Evolutionary conservation across 768 basidiomycete genomes (phyloP).

Genomic region (Pleurotus tuoliensis): DNA sequence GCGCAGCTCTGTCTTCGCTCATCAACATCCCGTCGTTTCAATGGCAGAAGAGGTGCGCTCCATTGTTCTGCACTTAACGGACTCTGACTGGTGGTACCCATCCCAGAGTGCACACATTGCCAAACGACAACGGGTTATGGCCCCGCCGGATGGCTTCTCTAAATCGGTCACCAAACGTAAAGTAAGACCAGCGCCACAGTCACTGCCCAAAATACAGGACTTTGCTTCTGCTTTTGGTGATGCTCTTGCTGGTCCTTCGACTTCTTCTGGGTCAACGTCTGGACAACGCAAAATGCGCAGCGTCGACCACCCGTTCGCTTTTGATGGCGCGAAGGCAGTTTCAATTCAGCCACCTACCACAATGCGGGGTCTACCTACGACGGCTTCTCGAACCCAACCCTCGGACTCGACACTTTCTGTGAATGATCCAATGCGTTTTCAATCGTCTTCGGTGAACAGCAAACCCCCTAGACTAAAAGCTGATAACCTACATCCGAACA

Average conservation of each 20-base stretch:
- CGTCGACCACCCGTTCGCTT: not conserved
- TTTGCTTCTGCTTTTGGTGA: constrained; percentile 10
- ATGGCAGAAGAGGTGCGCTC: too few species aligned
- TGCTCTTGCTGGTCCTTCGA: not conserved
- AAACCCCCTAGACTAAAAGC: not conserved
- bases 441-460: not conserved
- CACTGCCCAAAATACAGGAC: not conserved
- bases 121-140: constrained; percentile 9
- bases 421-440: constrained; percentile 1
- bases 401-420: not conserved
- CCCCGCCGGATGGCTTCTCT: constrained; percentile 11
- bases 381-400: not conserved
- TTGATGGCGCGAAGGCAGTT: not conserved
- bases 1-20: too few species aligned
- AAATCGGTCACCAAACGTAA: not conserved
- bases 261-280: not conserved
- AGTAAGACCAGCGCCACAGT: not conserved
- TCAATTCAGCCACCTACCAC: not conserved
- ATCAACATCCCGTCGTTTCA: too few species aligned
- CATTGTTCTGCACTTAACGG: too few species aligned
- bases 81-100: not conserved
- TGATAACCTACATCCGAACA: not conserved
- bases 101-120: not conserved
- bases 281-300: not conserved
- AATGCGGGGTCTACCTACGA: not conserved